phyloP scores from a whole-genome alignment of 257 asterid species.

The Nyctanthes arbortristis region DNA sequence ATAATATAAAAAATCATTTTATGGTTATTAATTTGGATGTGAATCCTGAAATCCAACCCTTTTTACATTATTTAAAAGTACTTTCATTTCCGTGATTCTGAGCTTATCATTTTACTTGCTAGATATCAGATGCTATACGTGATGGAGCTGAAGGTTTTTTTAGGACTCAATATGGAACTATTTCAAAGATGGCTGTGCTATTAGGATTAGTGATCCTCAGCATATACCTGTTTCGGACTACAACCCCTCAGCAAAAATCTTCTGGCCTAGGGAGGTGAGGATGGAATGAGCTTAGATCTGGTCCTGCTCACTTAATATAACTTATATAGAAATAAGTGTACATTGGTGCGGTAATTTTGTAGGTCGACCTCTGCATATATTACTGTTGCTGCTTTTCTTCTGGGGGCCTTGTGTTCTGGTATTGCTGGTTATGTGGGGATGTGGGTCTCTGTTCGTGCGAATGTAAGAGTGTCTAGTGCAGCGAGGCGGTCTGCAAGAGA shows the following conservation, averaged over 20 bases:
- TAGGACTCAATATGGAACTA: conserved; percentile 94
- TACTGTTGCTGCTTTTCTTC: conserved; percentile 88
- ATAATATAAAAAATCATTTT: conserved; percentile 4
- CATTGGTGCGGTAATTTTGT: conserved; percentile 33
- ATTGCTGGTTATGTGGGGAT: conserved; percentile 98
- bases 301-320: not conserved
- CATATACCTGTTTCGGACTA: conserved; percentile 84
- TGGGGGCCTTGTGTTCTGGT: conserved; percentile 98
- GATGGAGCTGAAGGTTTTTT: conserved; percentile 99
- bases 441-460: conserved; percentile 99
- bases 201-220: conserved; percentile 68
- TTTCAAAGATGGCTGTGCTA: conserved; percentile 88
- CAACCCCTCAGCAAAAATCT: conserved; percentile 89
- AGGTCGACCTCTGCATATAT: conserved; percentile 81
- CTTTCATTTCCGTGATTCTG: conserved; percentile 28
- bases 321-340: conserved; percentile 14
- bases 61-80: not conserved
- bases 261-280: conserved; percentile 90
- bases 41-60: not conserved
- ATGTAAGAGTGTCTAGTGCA: conserved; percentile 98
- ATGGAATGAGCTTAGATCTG: conserved; percentile 13
- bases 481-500: conserved; percentile 98
- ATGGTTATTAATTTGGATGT: conserved; percentile 4
- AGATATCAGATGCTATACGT: conserved; percentile 99
- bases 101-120: conserved; percentile 39